Base-by-base conservation (phyloP, 805 yeast species). In the Candida xiaguanensis region DNA sequence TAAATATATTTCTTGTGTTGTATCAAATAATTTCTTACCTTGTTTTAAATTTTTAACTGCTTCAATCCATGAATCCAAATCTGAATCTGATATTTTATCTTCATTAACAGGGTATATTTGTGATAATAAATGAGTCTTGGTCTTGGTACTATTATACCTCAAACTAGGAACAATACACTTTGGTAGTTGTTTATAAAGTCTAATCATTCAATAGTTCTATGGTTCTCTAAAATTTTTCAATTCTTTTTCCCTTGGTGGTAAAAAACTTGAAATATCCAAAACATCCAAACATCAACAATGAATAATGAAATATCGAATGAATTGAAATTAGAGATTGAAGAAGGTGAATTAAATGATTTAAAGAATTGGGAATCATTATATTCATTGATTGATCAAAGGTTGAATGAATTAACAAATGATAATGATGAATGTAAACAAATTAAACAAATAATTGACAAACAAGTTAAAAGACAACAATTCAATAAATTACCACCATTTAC, bases 51-150 rank as follows among this genome's bases (percentile, higher is more conserved):
- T 58, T 38, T 63, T 58, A 25, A 74, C 64, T 16, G 77, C 74
- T 1, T 39, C 43, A 35, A 74, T 53, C 79, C 79, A 74, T 38
- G 68, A 67, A 42, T 74, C 74, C 20, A 67, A 59, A 43, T 70
- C 72, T 26, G 51, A 38, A 40, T 67, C 74, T 12, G 60, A 52
- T 40, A 69, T 64, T 39, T 48, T 39, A n/a, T 59, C 59, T 47
- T 64, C 62, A 44, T 64, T 53, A 36, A 64, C 46, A 7, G 73
- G 74, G 43, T 46, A 66, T 12, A 68, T 49, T 47, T 65, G 66
- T 4, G 70, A 63, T 24, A 63, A 48, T 39, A 64, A 53, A 26
- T 22, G 32, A 12, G 24, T 28, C n/a, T 25, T 15, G 34, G 16
- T 25, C 27, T 15, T 8, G 15, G 19, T 27, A 14, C 34, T 28